A percentile compares a stretch with the other conserved stretches of the same genome.
These are phyloP conservation scores for Claviceps arundinis DNA, from an alignment of 2,329 filamentous ascomycete genomes.

Conservation along the genomic window DNA sequence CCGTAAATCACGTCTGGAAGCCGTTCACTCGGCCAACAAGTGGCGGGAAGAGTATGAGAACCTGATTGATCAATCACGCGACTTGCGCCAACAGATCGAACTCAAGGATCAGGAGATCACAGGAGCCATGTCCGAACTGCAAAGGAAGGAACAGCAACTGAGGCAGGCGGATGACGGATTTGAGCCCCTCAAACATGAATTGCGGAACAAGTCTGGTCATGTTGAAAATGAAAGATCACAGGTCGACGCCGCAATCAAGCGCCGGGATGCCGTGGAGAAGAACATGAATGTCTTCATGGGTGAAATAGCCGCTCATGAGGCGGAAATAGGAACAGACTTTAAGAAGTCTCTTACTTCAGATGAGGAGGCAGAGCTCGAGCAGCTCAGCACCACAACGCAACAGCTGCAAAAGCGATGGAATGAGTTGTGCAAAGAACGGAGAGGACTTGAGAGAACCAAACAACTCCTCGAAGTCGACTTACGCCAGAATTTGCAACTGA, in stretches of 20 bases:
- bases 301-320: slow-evolving; percentile 62
- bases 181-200: slow-evolving; percentile 63
- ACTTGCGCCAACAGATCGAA: slow-evolving; percentile 59
- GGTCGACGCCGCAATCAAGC: slow-evolving; percentile 53
- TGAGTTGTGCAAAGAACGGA: slow-evolving; percentile 56
- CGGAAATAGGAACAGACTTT: slow-evolving; percentile 75
- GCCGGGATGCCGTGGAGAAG: slow-evolving; percentile 56
- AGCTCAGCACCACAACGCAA: slow-evolving; percentile 54
- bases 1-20: slow-evolving; percentile 73
- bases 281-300: slow-evolving; percentile 66
- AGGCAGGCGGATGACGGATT: slow-evolving; percentile 71
- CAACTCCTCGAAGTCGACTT: slow-evolving; percentile 75
- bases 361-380: slow-evolving; percentile 73
- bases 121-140: slow-evolving; percentile 65
- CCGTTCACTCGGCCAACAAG: slow-evolving; percentile 60
- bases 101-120: slow-evolving; percentile 82
- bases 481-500: slow-evolving; percentile 76
- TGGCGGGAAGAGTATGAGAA: slow-evolving; percentile 64
- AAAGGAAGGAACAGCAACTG: slow-evolving; percentile 68
- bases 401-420: slow-evolving; percentile 66
- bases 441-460: slow-evolving; percentile 70
- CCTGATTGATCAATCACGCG: slow-evolving; percentile 47
- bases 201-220: slow-evolving; percentile 61
- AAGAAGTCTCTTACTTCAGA: slow-evolving; percentile 73
- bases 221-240: slow-evolving; percentile 61